Evolutionary conservation across 805 yeast species (phyloP), one percentile per base, ranked within the genome.

Genomic region (Sugiyamaella lignohabitans): DNA sequence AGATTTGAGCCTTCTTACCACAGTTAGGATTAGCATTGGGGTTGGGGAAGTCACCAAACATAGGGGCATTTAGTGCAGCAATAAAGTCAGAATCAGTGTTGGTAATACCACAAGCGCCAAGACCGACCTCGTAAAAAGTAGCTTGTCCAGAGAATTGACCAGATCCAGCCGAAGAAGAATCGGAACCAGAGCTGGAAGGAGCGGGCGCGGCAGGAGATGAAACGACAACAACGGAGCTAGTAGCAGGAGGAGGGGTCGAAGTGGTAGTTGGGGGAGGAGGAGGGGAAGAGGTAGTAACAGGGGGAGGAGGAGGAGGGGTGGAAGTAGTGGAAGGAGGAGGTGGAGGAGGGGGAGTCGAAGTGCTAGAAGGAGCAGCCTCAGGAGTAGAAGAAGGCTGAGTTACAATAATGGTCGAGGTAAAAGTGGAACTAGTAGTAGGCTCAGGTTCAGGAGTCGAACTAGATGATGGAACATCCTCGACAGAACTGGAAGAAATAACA

Each of bases 101-200:
- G 50, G 67, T 59, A 38, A 54, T 49, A 38, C 84, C 84, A 64
- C 84, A 80, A 21, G 82, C 78, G 6, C 38, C 38, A 16, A 35
- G 21, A 47, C 82, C 84, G 40, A 69, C 63, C 11, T 55, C 56
- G 53, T 48, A 56, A 49, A 36, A 54, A 17, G 59, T 54, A 23
- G 59, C 60, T 19, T 55, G 45, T 14, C 59, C 59, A 35, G 38
- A 35, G 38, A 16, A 35, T 17, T 35, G 20, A 35, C 38, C 38
- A 35, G 21, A 5, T 16, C 38, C 38, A 27, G 30, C 6, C 6
- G 38, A 35, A 16, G 20, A n/a, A 17, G 20, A 5, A 27, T 8
- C 14, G 6, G 20, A 14, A 5, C 20, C 38, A 35, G 38, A 5
- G 38, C 10, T 5, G 11, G 30, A 27, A 27, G 30, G 30, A 35